Evolutionary conservation across 2,329 filamentous ascomycete species (phyloP), one percentile per base, ranked within the genome.

Genomic region (Aureobasidium sp.): DNA sequence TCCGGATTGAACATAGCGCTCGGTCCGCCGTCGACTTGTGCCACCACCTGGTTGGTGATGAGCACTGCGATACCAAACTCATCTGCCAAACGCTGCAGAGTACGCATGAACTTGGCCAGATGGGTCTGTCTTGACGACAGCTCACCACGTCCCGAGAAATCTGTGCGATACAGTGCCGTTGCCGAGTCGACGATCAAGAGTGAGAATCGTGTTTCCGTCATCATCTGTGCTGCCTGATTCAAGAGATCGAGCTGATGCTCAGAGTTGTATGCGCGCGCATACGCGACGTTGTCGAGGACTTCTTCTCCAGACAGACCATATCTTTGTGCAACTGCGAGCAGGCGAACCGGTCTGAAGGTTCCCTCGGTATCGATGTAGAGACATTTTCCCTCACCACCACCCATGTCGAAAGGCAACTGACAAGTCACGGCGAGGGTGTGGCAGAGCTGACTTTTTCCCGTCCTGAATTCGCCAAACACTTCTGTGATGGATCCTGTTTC

Each of bases 1-100:
- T 98, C 94, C 0, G 94, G 93, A 62, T 98, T 98, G 76, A 95
- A 98, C 93, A 98, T 98, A 57, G 91, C 84, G 65, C 86, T 91
- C 25, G 91, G 90, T 3, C 93, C 93, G 58, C 93, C 93, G 66
- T 98, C 93, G 7, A 98, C 93, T 70, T 98, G 94, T 8, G 93
- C 93, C 35, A 98, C 94, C 25, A 98, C 93, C 70, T 98, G 93
- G 67, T 98, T 98, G 38, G 93, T 97, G 64, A 98, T 98, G 62
- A 98, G 89, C 6, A 98, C 93, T 0, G 93, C 93, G 62, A 98
- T 96, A 55, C 93, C 93, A 66, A 98, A 98, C 69, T 84, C 81
- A 60, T 84, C 82, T 12, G 81, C 81, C 21, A 93, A 77, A 10
- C 88, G 78, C 70, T 93, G 88, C 21, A 94, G 75, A 2, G 82